Evolutionary conservation across 352 stramenopile genomes (phyloP).

Genomic region (Globisporangium irregulare): DNA sequence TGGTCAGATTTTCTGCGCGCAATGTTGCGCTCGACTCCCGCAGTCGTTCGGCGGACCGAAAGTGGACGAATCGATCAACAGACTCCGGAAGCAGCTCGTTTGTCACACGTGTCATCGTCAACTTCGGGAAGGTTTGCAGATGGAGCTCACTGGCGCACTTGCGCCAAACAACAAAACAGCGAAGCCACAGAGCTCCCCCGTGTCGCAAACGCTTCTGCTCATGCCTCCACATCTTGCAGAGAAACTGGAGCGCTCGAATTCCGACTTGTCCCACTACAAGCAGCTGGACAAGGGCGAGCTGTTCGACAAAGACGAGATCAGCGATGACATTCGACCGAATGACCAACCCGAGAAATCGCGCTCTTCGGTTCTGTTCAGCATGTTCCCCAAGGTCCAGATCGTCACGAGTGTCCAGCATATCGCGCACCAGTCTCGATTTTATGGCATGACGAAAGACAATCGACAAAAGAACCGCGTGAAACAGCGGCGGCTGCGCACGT

Average conservation of each 20-base stretch:
- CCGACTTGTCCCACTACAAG: constrained; percentile 56
- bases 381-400: constrained; percentile 87
- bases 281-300: constrained; percentile 63
- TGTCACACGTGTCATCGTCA: constrained; percentile 83
- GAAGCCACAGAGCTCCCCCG: constrained; percentile 28
- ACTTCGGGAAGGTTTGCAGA: constrained; percentile 75
- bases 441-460: constrained; percentile 42
- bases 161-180: constrained; percentile 29
- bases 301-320: constrained; percentile 82
- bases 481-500: constrained; percentile 36
- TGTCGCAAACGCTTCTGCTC: constrained; percentile 58
- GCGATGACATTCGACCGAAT: constrained; percentile 51
- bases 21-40: constrained; percentile 74
- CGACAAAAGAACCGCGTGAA: constrained; percentile 30
- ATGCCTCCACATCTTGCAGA: constrained; percentile 77
- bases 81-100: constrained; percentile 80
- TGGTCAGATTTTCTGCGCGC: constrained; percentile 83
- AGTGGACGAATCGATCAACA: constrained; percentile 72
- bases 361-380: constrained; percentile 60
- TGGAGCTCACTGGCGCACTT: constrained; percentile 52
- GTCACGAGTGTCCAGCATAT: constrained; percentile 77
- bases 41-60: constrained; percentile 76
- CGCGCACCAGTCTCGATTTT: constrained; percentile 61
- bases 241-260: constrained; percentile 58
- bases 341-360: constrained; percentile 58